Evolutionary conservation across 1,284 basidiomycete species (phyloP).

Genomic region (Moesziomyces antarcticus): DNA sequence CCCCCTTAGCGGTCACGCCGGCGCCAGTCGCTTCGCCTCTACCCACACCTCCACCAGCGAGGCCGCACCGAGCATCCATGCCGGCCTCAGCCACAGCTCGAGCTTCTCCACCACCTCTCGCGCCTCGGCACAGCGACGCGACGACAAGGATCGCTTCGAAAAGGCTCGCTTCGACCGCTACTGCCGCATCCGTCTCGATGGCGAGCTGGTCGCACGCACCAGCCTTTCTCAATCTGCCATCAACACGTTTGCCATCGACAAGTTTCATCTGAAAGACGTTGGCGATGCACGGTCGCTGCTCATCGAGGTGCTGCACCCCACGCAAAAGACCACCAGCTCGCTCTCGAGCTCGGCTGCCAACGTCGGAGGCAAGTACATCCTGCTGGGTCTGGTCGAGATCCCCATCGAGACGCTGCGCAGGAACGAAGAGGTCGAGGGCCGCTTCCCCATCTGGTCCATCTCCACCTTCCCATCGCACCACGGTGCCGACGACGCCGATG

Average conservation of each 20-base stretch:
- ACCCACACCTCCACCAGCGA: slow-evolving; percentile 6
- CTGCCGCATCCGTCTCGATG: slow-evolving; percentile 52
- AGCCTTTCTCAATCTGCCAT: slow-evolving; percentile 22
- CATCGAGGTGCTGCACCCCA: slow-evolving; percentile 52
- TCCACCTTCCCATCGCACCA: slow-evolving; percentile 13
- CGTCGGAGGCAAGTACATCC: slow-evolving; percentile 28
- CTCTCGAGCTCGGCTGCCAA: slow-evolving; percentile 21
- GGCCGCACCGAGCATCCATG: slow-evolving; percentile 6
- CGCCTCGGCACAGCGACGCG: slow-evolving; percentile 16
- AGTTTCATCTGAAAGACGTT: slow-evolving; percentile 50
- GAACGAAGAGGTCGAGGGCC: slow-evolving; percentile 59
- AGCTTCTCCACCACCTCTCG: slow-evolving; percentile 9
- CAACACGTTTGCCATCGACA: slow-evolving; percentile 41
- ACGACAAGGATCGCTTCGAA: slow-evolving; percentile 36
- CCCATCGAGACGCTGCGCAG: slow-evolving; percentile 57
- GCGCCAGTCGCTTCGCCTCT: slow-evolving; percentile 20
- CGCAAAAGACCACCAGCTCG: slow-evolving; percentile 24
- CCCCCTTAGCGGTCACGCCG: slow-evolving; percentile 31
- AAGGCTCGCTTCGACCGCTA: slow-evolving; percentile 48
- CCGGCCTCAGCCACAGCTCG: slow-evolving; percentile 1
- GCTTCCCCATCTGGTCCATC: slow-evolving; percentile 59
- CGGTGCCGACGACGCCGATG: slow-evolving; percentile 17
- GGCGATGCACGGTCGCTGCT: slow-evolving; percentile 37
- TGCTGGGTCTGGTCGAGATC: slow-evolving; percentile 56
- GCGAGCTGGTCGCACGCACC: slow-evolving; percentile 52